These are phyloP conservation scores for Pistacia vera DNA, from an alignment of 345 rosid genomes.

Conservation along the genomic window DNA sequence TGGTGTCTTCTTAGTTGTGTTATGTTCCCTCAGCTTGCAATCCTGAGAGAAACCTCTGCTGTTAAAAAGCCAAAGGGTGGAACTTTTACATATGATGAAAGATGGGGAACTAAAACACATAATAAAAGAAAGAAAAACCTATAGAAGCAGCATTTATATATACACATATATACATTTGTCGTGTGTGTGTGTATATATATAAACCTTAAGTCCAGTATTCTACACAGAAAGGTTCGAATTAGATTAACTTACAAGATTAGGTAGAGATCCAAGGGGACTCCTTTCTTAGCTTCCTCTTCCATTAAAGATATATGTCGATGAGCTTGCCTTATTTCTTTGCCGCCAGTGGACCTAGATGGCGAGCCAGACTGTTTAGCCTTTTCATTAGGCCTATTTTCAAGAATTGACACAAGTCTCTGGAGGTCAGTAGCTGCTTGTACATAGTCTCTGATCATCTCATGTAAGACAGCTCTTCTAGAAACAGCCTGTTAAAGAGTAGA, in stretches of 20 bases:
- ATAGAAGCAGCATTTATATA: not conserved
- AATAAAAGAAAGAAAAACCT: not conserved
- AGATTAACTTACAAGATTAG: slow-evolving; percentile 67
- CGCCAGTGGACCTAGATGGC: slow-evolving; percentile 33
- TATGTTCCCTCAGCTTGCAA: not conserved
- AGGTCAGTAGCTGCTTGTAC: slow-evolving; percentile 83
- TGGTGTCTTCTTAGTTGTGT: not conserved
- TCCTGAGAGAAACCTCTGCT: too few relatives aligned
- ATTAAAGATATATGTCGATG: slow-evolving; percentile 50
- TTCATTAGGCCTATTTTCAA: slow-evolving; percentile 50
- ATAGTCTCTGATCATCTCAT: slow-evolving; percentile 89
- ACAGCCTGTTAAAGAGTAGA: slow-evolving; percentile 62
- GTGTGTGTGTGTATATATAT: too few relatives aligned
- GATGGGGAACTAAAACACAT: too few relatives aligned
- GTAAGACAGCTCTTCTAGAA: slow-evolving; percentile 84
- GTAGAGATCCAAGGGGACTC: slow-evolving; percentile 66
- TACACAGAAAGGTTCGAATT: not conserved
- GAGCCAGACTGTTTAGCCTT: slow-evolving; percentile 43
- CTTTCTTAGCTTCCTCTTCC: slow-evolving; percentile 76
- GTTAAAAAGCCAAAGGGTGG: too few relatives aligned
- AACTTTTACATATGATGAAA: too few relatives aligned
- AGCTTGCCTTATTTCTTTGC: slow-evolving; percentile 73
- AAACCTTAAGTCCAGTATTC: too few relatives aligned
- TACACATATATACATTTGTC: too few relatives aligned
- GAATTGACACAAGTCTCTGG: slow-evolving; percentile 61